These are phyloP conservation scores for Emergomyces orientalis DNA, from an alignment of 2,329 filamentous ascomycete genomes.

Conservation along the genomic window DNA sequence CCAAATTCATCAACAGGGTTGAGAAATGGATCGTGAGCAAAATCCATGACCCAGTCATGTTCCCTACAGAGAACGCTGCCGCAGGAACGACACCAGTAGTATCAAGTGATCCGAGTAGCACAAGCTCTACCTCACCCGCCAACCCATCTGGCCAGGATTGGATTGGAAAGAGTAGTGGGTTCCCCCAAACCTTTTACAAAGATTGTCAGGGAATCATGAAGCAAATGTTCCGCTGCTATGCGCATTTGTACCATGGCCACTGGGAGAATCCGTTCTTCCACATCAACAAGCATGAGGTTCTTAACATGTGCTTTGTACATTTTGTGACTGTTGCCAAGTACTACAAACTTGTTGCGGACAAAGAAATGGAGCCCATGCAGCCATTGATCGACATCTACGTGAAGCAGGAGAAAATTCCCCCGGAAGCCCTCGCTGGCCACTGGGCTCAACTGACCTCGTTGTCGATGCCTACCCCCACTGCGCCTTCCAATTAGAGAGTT, in stretches of 20 bases:
- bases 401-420: slow-evolving; percentile 76
- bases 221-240: slow-evolving; percentile 98
- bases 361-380: slow-evolving; percentile 93
- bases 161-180: slow-evolving; percentile 86
- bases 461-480: slow-evolving; percentile 14
- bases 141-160: slow-evolving; percentile 50
- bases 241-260: slow-evolving; percentile 96
- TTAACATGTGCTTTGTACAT: slow-evolving; percentile 82
- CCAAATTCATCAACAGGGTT: slow-evolving; percentile 89
- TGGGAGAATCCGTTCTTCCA: slow-evolving; percentile 78
- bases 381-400: slow-evolving; percentile 87
- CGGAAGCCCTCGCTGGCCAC: slow-evolving; percentile 45
- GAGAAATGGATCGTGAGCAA: slow-evolving; percentile 97
- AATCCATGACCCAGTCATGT: slow-evolving; percentile 79
- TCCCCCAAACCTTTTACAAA: slow-evolving; percentile 78
- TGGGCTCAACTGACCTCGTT: slow-evolving; percentile 29
- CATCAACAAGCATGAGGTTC: slow-evolving; percentile 59
- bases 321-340: slow-evolving; percentile 73
- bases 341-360: slow-evolving; percentile 73
- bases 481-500: slow-evolving; percentile 2
- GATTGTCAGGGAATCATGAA: slow-evolving; percentile 92
- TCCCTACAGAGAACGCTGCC: slow-evolving; percentile 68
- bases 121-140: slow-evolving; percentile 38
- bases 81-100: slow-evolving; percentile 47
- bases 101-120: slow-evolving; percentile 46